phyloP scores from a whole-genome alignment of 495 filamentous ascomycete genomes.

The Aspergillus sclerotioniger region DNA sequence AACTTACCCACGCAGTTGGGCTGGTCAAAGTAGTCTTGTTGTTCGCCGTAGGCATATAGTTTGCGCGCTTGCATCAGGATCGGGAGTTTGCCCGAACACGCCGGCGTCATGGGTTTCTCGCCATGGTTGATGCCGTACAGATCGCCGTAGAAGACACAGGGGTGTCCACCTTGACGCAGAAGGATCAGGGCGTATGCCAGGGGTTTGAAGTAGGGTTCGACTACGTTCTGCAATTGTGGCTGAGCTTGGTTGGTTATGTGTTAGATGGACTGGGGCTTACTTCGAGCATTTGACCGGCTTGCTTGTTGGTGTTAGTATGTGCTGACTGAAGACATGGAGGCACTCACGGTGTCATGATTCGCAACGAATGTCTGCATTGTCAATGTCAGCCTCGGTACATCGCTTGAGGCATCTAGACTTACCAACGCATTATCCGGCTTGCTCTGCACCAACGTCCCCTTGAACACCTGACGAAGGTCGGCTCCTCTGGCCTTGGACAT shows the following conservation, averaged over 20 bases:
- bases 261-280: too few species aligned
- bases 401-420: constrained; percentile 20
- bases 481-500: constrained; percentile 48
- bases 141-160: constrained; percentile 72
- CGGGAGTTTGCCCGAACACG: constrained; percentile 60
- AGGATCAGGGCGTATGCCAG: constrained; percentile 63
- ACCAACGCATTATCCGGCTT: constrained; percentile 61
- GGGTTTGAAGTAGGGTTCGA: constrained; percentile 55
- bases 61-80: constrained; percentile 60
- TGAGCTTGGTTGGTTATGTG: too few species aligned
- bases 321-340: neutral
- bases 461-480: constrained; percentile 62
- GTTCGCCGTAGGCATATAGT: constrained; percentile 64
- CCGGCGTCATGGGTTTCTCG: constrained; percentile 47
- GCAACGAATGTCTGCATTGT: constrained; percentile 35
- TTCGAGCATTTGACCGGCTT: constrained; percentile 58
- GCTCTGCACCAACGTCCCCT: constrained; percentile 54
- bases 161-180: constrained; percentile 62
- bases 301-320: constrained; percentile 33
- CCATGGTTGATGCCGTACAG: constrained; percentile 62
- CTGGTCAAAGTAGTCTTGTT: constrained; percentile 67
- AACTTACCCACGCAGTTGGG: constrained; percentile 58
- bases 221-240: constrained; percentile 46
- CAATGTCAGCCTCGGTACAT: neutral
- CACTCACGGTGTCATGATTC: constrained; percentile 46